Percentiles rank a stretch among this genome's conserved stretches.
Conservation (phyloP, 441 rosid genomes). For the Populus trichocarpa region DNA sequence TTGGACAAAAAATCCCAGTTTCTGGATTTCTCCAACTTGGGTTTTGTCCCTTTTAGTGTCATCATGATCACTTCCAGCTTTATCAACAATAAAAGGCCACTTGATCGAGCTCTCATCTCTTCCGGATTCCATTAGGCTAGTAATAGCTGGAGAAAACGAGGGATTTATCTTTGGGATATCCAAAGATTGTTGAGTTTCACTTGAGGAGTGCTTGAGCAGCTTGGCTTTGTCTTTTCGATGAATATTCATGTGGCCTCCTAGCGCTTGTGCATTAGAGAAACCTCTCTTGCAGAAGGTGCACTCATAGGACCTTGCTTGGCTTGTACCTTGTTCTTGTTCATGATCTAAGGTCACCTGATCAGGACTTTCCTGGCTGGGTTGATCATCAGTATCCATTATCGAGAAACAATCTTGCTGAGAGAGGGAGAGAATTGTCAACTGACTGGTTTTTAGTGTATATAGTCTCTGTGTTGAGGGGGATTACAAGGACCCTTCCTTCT, state of each 20-base stretch:
- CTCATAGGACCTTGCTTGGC: conserved; percentile 52
- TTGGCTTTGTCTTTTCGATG: conserved; percentile 53
- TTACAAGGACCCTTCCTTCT: neutral
- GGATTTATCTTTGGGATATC: conserved; percentile 7
- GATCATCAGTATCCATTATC: conserved; percentile 30
- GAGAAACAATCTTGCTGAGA: neutral
- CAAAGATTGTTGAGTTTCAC: conserved; percentile 12
- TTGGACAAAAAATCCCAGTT: conserved; percentile 31
- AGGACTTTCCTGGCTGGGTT: conserved; percentile 17
- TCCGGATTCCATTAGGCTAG: neutral
- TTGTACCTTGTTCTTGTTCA: conserved; percentile 16
- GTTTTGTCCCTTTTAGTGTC: conserved; percentile 6
- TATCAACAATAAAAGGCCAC: conserved; percentile 22
- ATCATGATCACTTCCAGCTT: neutral
- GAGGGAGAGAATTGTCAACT: conserved; percentile 24
- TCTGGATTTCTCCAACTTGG: conserved; percentile 18
- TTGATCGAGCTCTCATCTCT: conserved; percentile 8
- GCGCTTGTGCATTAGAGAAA: conserved; percentile 77
- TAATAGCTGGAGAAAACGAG: conserved; percentile 9
- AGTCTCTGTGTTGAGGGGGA: neutral
- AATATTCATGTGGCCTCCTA: conserved; percentile 79
- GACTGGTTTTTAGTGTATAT: neutral
- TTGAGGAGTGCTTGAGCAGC: conserved; percentile 19
- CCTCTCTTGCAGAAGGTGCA: conserved; percentile 71
- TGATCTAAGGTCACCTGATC: conserved; percentile 20